Base-by-base conservation (phyloP, 192 early-diverging fungal species). In the Coemansia sp. region DNA sequence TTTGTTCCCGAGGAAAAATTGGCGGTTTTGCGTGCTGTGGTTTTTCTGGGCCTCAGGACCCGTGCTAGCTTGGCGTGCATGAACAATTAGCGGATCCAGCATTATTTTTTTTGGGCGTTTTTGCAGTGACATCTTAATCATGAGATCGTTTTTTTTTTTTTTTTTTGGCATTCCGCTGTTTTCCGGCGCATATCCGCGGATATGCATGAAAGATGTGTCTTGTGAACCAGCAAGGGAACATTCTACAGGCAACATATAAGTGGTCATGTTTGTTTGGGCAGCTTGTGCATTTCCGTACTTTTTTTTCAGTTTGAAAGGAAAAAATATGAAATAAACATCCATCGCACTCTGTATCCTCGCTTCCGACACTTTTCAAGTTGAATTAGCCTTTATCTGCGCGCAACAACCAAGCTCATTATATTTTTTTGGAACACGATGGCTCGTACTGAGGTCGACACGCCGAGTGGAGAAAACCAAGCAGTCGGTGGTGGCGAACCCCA, bases 41-140 rank as follows among this genome's bases (percentile, higher is more conserved):
- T 73, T n/a, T 54, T 37, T 4, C 42, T 64, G 29, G 67, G 71
- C 20, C 53, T 79, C 24, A 64, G 70, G 49, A 69, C 67, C 9
- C 56, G 42, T 49, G 32, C 32, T 17, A 58, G 29, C 37, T 47
- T 64, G 32, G 68, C 61, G 24, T 20, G 40, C 12, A 31, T 54
- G 11, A 1, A 12, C 6, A 51, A 51, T 54, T 54, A 31, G 27
- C 6, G 60, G 22, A 14, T 35, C n/a, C 11, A 0, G 6, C 38
- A 17, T 40, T 27, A 40, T 40, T 40, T 12, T 11, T 5, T 11
- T 27, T n/a, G n/a, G n/a, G n/a, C n/a, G n/a, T n/a, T n/a, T n/a
- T n/a, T n/a, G n/a, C n/a, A n/a, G n/a, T n/a, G n/a, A n/a, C n/a
- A n/a, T n/a, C n/a, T n/a, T n/a, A n/a, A n/a, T n/a, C n/a, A n/a